Evolutionary conservation across 1,139 yeast genomes (phyloP), one percentile per base, ranked within the genome.

Genomic region (Saccharomyces hybrid): DNA sequence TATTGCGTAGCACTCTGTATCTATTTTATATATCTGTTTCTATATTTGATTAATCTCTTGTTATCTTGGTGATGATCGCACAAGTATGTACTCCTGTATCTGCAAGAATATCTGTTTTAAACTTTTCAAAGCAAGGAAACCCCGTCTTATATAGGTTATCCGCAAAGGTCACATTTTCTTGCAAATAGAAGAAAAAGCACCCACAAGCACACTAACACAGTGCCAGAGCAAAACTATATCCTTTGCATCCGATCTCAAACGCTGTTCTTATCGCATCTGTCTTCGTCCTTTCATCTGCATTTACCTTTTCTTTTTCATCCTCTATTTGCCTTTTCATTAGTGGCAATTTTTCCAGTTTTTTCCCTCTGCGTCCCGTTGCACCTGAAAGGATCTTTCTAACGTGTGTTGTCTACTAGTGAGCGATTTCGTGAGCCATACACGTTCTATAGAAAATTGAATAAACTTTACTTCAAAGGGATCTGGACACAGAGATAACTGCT

Each of bases 291-390:
- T 20, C 11, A 25, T 38, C 44, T 38, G 25, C 26, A 38, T 38
- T 16, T 38, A 13, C 25, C 26, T 38, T 38, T 38, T 38, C 44
- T 38, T 38, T 38, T 38, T 38, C 44, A 38, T 38, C 25, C 20
- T 38, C 44, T 38, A 16, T 38, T 16, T 38, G 44, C 44, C 25
- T 38, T 38, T 38, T 38, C 44, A 38, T 14, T 38, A 38, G 25
- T 38, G 44, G 44, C 44, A 38, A 20, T 38, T 38, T 38, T 38
- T 13, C 44, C 26, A 38, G 25, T 38, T 38, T 38, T 38, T 38
- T 38, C 44, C 44, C 44, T 20, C 44, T 38, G 44, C 44, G 44
- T 9, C 44, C 41, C 44, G 44, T 23, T 38, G 44, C 44, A 38
- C 44, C 44, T 38, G 44, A 38, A 38, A 20, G 44, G 44, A 38